Base-by-base conservation (phyloP, 345 rosid genomes). In the Sisymbrium altissimum region DNA sequence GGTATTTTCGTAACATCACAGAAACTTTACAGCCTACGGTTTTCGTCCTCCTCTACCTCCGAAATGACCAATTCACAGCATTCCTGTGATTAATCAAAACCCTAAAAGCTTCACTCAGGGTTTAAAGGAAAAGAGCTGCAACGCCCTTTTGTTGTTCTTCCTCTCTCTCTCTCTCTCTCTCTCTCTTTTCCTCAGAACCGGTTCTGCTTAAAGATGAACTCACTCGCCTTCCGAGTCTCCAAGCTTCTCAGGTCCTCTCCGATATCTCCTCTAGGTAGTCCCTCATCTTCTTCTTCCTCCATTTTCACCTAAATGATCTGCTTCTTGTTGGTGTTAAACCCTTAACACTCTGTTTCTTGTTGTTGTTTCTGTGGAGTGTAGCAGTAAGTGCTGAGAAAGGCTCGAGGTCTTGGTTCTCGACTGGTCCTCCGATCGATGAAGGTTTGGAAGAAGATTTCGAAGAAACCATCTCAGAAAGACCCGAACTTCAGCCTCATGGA, bases 401-500 rank as follows among this genome's bases (percentile, higher is more conserved):
- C 61, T 70, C 70, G 13, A 71, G 63, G 27, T 57, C 6, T 0
- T 77, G 77, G 76, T 77, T 57, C 63, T 77, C 80, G 0, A 71
- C 72, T 64, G 80, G 80, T 77, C 72, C 80, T 77, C 72, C 80
- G 0, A 50, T 71, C 14, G 77, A 71, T 49, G 77, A 71, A 25
- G 79, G 41, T 45, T 17, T 69, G 1, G 83, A 79, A 36, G 81
- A 79, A 43, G 88, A 80, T 7, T 65, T 80, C 62, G 89, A 80
- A 50, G 87, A 78, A 39, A 33, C 52, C 78, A 54, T 77, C 13
- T 70, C 78, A 3, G 73, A 74, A 6, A 94, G 79, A 82, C 83
- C 81, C 32, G 96, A 85, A 79, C 73, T 82, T 46, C 76, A 72
- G 55, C 89, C 87, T 65, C 99, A 88, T n/a, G 89, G 94, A 17